Evolutionary conservation across 1,284 basidiomycete genomes (phyloP), one percentile per base, ranked within the genome.

Genomic region (Inonotus hispidus): DNA sequence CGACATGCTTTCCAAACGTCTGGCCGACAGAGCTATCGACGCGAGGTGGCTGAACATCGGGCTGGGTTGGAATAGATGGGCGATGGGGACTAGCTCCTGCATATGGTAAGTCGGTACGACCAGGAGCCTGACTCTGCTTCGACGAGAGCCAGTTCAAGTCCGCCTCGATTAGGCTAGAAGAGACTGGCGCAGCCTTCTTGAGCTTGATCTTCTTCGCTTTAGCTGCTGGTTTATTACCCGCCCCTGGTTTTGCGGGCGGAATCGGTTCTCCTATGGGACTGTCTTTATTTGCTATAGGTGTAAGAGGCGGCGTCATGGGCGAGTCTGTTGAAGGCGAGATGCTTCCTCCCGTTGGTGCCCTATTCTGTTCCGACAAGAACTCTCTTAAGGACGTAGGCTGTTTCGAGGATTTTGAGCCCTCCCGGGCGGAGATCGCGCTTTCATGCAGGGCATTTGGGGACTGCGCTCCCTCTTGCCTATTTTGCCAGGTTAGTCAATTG

Each of bases 161-260:
- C 11, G 56, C 53, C 16, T 61, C 43, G 11, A 56, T 35, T 16
- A 61, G 43, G 10, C 25, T 32, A 35, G 52, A 38, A 35, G 49
- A 21, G n/a, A 56, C 21, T n/a, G 49, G 46, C 27, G 35, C 39
- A 13, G 53, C 23, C 46, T 56, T 61, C 19, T n/a, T 32, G 32
- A 61, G 60, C 27, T 56, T 61, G 10, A 49, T 46, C 23, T 61
- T 61, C 25, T 50, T 56, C 35, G 25, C 38, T 32, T 35, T 52
- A 21, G 19, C 5, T 2, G 43, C 21, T 14, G 55, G 16, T 38
- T 45, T 45, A 29, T 14, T 23, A 29, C 25, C n/a, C 39, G 32
- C 5, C 1, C 23, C 16, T 14, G 55, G 16, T 27, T 45, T 45
- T 23, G 1, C 19, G 3, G 23, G 21, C 13, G n/a, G 46, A 8